These are phyloP conservation scores for Onygenales sp. DNA, from an alignment of 2,329 filamentous ascomycete species.

Conservation along the genomic window DNA sequence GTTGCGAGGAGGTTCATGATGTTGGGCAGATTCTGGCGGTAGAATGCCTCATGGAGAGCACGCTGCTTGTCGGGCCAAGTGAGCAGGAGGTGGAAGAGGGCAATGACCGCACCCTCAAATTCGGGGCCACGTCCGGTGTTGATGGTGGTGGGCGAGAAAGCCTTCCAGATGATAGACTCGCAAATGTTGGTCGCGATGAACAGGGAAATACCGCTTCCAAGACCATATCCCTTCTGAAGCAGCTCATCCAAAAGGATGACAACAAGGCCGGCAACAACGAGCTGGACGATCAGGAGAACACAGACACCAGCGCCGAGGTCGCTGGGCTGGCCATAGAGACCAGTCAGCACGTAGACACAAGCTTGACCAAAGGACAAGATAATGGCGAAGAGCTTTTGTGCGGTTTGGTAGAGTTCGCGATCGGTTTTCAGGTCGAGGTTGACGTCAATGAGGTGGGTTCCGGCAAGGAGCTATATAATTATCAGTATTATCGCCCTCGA, in stretches of 20 bases:
- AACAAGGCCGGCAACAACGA: conserved; percentile 94
- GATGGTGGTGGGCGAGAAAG: conserved; percentile 97
- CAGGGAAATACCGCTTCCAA: conserved; percentile 95
- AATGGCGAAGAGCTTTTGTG: conserved; percentile 97
- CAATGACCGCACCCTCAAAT: conserved; percentile 35
- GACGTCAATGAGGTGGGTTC: conserved; percentile 99
- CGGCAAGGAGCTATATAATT: conserved; percentile 65
- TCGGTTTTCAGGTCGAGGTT: conserved; percentile 99
- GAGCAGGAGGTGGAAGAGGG: conserved; percentile 14
- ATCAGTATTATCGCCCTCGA: neutral
- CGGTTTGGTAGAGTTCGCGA: conserved; percentile 98
- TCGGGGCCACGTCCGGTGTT: conserved; percentile 98
- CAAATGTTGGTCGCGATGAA: conserved; percentile 99
- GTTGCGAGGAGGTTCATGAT: conserved; percentile 98
- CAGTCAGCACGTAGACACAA: conserved; percentile 96
- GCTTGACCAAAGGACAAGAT: conserved; percentile 96
- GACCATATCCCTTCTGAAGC: conserved; percentile 97
- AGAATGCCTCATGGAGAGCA: conserved; percentile 96
- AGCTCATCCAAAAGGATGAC: conserved; percentile 99
- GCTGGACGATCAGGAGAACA: conserved; percentile 94
- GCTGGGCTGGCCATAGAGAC: conserved; percentile 91
- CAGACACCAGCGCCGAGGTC: conserved; percentile 97
- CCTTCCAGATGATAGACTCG: conserved; percentile 99
- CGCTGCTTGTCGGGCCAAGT: conserved; percentile 99
- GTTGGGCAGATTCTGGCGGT: conserved; percentile 98